These are phyloP conservation scores for Limonomyces culmigenus DNA, from an alignment of 1,284 basidiomycete genomes.

Conservation along the genomic window DNA sequence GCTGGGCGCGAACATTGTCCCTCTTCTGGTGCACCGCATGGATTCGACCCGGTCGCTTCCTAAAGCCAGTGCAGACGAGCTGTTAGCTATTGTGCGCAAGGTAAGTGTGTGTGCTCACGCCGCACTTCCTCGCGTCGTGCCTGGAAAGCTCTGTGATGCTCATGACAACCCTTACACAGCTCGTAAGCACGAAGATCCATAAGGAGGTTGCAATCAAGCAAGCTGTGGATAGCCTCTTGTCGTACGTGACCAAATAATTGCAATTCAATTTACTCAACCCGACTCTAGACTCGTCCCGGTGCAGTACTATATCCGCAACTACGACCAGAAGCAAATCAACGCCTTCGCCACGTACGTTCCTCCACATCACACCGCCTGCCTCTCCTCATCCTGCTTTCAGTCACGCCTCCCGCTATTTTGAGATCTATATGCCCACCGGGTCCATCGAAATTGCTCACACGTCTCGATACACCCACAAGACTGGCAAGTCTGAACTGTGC, in stretches of 20 bases:
- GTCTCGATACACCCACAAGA: constrained; percentile 65
- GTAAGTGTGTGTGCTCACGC: constrained; percentile 34
- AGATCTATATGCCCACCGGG: constrained; percentile 66
- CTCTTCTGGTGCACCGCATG: constrained; percentile 75
- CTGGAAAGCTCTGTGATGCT: constrained; percentile 8
- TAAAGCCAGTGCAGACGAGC: constrained; percentile 45
- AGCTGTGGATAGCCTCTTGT: too few relatives aligned
- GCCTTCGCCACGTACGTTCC: constrained; percentile 67
- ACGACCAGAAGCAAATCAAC: constrained; percentile 68
- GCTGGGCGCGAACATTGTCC: constrained; percentile 56
- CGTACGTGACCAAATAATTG: too few relatives aligned
- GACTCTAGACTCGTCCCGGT: constrained; percentile 55
- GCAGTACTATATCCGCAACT: constrained; percentile 54
- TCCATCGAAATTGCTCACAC: constrained; percentile 79
- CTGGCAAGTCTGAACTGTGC: constrained; percentile 82
- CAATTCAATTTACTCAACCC: too few relatives aligned
- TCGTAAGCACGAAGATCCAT: too few relatives aligned
- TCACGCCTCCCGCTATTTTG: constrained; percentile 74
- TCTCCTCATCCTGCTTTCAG: constrained; percentile 28
- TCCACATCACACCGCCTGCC: constrained; percentile 13
- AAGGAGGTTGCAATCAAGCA: too few relatives aligned
- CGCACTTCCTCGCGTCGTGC: constrained; percentile 7
- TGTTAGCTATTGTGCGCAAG: constrained; percentile 57
- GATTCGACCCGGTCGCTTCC: constrained; percentile 55
- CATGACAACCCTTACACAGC: constrained; percentile 10